These are phyloP conservation scores for Groenewaldozyma tartarivorans DNA, from an alignment of 805 yeast species.

Conservation along the genomic window DNA sequence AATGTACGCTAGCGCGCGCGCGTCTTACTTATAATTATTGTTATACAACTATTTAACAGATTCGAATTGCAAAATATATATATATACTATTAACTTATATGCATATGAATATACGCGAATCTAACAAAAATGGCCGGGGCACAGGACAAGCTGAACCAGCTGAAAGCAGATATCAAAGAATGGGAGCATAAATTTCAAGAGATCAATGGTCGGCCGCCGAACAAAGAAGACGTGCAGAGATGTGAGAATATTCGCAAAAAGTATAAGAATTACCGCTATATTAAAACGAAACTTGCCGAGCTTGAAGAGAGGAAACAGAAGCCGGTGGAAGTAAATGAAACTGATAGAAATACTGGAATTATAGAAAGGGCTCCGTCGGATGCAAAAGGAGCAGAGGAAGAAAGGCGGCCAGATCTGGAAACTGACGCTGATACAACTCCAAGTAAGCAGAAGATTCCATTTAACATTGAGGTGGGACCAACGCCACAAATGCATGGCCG, in stretches of 20 bases:
- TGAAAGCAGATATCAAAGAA: constrained; percentile 39
- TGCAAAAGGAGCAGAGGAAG: not conserved
- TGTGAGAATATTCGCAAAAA: constrained; percentile 19
- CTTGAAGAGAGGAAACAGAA: not conserved
- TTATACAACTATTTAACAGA: too few relatives aligned
- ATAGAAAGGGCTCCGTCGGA: constrained; percentile 1
- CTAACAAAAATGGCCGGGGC: too few relatives aligned
- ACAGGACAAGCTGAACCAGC: constrained; percentile 3
- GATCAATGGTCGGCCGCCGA: constrained; percentile 36
- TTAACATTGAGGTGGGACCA: constrained; percentile 52
- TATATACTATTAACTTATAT: too few relatives aligned
- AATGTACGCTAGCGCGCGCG: too few relatives aligned
- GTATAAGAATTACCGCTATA: constrained; percentile 17
- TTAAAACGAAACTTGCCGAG: constrained; percentile 1
- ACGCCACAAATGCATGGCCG: constrained; percentile 81
- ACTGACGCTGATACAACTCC: constrained; percentile 5
- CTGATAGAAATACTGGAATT: constrained; percentile 4
- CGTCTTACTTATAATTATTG: too few relatives aligned
- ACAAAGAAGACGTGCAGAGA: constrained; percentile 37
- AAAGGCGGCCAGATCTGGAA: constrained; percentile 1
- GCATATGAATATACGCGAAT: too few relatives aligned
- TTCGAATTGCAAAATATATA: too few relatives aligned
- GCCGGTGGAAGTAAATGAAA: constrained; percentile 1
- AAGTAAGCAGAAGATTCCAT: constrained; percentile 6
- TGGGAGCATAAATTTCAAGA: constrained; percentile 45